Evolutionary conservation across 1,284 basidiomycete species (phyloP).

Genomic region (Xanthoconium separans): DNA sequence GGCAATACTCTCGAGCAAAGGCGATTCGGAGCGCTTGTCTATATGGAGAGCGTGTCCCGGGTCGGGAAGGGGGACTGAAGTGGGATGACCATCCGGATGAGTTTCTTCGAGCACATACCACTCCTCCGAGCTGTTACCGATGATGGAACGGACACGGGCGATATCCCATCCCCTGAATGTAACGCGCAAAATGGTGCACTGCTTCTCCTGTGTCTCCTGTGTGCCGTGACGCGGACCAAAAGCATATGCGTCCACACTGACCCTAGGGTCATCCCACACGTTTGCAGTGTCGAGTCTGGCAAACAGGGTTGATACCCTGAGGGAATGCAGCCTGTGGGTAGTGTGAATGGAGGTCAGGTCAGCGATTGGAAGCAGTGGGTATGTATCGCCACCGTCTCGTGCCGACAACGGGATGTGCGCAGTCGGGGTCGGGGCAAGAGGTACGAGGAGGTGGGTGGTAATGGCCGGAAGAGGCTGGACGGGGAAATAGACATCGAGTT

Average conservation of each 20-base stretch:
- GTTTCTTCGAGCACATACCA: constrained; percentile 73
- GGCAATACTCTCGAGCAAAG: constrained; percentile 1
- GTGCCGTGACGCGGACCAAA: constrained; percentile 34
- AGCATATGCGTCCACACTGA: constrained; percentile 56
- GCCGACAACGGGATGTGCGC: constrained; percentile 56
- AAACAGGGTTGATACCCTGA: constrained; percentile 69
- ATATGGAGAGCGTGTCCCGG: neutral
- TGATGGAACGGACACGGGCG: constrained; percentile 55
- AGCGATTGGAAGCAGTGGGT: constrained; percentile 55
- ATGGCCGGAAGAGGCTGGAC: constrained; percentile 41
- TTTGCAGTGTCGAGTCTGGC: constrained; percentile 59
- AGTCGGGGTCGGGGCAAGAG: constrained; percentile 69
- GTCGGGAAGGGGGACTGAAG: neutral
- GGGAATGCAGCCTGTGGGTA: constrained; percentile 52
- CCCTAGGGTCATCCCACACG: constrained; percentile 61
- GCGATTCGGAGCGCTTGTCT: neutral
- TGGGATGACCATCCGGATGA: constrained; percentile 8
- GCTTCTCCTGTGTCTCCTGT: constrained; percentile 25
- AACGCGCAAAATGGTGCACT: constrained; percentile 63
- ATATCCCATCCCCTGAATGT: constrained; percentile 70
- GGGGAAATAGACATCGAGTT: constrained; percentile 64
- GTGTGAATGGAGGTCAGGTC: constrained; percentile 51
- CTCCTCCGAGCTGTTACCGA: constrained; percentile 65
- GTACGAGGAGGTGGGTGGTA: constrained; percentile 66
- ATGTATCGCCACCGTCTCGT: constrained; percentile 21